These are phyloP conservation scores for Heterobasidion occidentale DNA, from an alignment of 1,284 basidiomycete genomes.

Conservation along the genomic window DNA sequence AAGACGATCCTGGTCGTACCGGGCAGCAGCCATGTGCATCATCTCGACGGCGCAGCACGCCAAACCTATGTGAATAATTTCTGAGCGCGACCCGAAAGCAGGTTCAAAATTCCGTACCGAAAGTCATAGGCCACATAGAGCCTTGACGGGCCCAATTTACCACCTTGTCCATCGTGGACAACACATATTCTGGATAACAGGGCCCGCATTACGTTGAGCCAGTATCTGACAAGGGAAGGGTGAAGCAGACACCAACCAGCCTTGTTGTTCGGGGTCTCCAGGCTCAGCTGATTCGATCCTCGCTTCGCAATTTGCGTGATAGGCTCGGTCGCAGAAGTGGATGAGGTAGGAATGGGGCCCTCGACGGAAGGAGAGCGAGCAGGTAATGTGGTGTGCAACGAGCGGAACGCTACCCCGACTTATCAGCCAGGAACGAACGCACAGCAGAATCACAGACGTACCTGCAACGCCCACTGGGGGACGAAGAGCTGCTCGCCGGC, in stretches of 20 bases:
- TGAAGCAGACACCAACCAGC: constrained; percentile 56
- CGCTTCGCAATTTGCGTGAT: constrained; percentile 63
- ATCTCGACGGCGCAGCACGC: constrained; percentile 99
- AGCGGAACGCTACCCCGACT: constrained; percentile 35
- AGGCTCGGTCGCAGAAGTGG: constrained; percentile 42
- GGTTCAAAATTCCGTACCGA: constrained; percentile 43
- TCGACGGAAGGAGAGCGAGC: constrained; percentile 28
- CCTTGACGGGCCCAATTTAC: constrained; percentile 98
- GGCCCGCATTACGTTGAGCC: constrained; percentile 1
- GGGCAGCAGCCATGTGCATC: constrained; percentile 99
- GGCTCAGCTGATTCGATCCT: constrained; percentile 76
- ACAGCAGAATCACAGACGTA: constrained; percentile 18
- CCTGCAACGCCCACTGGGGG: constrained; percentile 38
- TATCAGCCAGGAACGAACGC: not conserved
- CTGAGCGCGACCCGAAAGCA: constrained; percentile 3
- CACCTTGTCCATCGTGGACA: constrained; percentile 94
- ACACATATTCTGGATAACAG: constrained; percentile 76
- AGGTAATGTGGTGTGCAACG: constrained; percentile 40
- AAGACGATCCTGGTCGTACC: constrained; percentile 97
- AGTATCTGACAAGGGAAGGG: not conserved
- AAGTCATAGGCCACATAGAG: constrained; percentile 99
- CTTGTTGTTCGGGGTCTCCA: constrained; percentile 86
- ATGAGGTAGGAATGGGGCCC: constrained; percentile 29
- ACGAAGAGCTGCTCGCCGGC: constrained; percentile 37
- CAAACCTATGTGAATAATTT: constrained; percentile 49